Conservation (phyloP, 176 grass and related monocot species). For the Chrysopogon serrulatus region DNA sequence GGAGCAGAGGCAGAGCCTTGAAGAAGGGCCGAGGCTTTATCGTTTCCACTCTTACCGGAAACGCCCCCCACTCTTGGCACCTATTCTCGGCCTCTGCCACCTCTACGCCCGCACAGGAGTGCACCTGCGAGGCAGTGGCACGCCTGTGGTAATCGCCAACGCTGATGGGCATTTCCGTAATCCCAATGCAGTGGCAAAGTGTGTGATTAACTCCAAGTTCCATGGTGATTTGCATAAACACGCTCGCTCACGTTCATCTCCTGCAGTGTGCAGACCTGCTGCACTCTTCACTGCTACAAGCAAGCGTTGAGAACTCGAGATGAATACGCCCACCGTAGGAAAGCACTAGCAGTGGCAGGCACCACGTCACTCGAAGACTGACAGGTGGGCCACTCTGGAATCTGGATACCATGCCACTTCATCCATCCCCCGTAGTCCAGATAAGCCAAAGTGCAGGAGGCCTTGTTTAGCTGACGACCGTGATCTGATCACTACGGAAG, state of each 20-base stretch:
- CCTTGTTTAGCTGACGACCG: not conserved
- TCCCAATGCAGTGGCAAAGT: not conserved
- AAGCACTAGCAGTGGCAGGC: not conserved
- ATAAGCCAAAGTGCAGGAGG: not conserved
- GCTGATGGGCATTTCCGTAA: not conserved
- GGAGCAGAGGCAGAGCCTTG: not conserved
- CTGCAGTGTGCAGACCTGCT: not conserved
- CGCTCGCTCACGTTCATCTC: not conserved
- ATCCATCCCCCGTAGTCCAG: not conserved
- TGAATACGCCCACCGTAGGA: not conserved
- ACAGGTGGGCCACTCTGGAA: not conserved
- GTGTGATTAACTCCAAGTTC: not conserved
- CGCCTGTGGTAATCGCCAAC: not conserved
- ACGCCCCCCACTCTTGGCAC: not conserved
- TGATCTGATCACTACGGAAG: not conserved
- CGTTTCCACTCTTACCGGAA: conserved; percentile 30
- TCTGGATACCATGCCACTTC: not conserved
- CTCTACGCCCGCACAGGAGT: not conserved
- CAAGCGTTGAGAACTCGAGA: not conserved
- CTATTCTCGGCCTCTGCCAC: conserved; percentile 23
- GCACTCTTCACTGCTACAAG: not conserved
- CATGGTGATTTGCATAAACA: not conserved
- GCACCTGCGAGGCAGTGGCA: not conserved
- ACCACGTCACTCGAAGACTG: not conserved
- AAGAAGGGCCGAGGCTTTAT: conserved; percentile 40